Percentiles rank a stretch among this genome's conserved stretches.
These are phyloP conservation scores for Alternaria brassicae DNA, from an alignment of 2,329 filamentous ascomycete species.

Conservation along the genomic window DNA sequence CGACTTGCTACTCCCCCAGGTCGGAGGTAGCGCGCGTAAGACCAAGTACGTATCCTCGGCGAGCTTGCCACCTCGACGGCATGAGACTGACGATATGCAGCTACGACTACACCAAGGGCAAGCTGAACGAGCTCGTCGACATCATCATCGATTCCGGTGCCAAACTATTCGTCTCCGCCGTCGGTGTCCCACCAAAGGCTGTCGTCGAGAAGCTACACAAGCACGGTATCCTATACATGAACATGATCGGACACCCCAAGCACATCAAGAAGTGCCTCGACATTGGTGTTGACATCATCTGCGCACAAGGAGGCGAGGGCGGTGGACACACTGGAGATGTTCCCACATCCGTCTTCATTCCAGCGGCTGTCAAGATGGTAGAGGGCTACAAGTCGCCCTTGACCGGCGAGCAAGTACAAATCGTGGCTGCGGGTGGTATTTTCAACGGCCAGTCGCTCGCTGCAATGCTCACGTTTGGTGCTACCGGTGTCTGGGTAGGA, in stretches of 20 bases:
- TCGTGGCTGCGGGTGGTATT: slow-evolving; percentile 92
- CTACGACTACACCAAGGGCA: slow-evolving; percentile 99
- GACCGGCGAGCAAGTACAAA: slow-evolving; percentile 85
- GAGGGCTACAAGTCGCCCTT: slow-evolving; percentile 83
- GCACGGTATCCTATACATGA: slow-evolving; percentile 93
- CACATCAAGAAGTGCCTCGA: slow-evolving; percentile 96
- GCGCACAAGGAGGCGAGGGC: slow-evolving; percentile 96
- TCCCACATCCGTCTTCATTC: slow-evolving; percentile 90
- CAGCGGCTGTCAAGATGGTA: slow-evolving; percentile 83
- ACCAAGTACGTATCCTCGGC: slow-evolving; percentile 71
- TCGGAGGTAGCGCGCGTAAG: slow-evolving; percentile 92
- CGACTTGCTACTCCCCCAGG: slow-evolving; percentile 90
- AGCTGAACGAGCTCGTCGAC: slow-evolving; percentile 86
- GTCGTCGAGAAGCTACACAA: slow-evolving; percentile 91
- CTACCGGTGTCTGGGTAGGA: slow-evolving; percentile 92
- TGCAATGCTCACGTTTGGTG: slow-evolving; percentile 90
- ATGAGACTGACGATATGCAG: slow-evolving; percentile 56
- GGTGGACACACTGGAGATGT: slow-evolving; percentile 96
- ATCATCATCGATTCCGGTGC: slow-evolving; percentile 92
- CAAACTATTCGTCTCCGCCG: slow-evolving; percentile 94
- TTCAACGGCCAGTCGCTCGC: slow-evolving; percentile 92
- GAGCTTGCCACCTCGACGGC: background rate
- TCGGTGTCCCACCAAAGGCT: slow-evolving; percentile 87
- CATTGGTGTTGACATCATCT: slow-evolving; percentile 90
- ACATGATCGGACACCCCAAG: slow-evolving; percentile 99